Evolutionary conservation across 768 basidiomycete species (phyloP).

Genomic region (Thelephora aurantiotincta): DNA sequence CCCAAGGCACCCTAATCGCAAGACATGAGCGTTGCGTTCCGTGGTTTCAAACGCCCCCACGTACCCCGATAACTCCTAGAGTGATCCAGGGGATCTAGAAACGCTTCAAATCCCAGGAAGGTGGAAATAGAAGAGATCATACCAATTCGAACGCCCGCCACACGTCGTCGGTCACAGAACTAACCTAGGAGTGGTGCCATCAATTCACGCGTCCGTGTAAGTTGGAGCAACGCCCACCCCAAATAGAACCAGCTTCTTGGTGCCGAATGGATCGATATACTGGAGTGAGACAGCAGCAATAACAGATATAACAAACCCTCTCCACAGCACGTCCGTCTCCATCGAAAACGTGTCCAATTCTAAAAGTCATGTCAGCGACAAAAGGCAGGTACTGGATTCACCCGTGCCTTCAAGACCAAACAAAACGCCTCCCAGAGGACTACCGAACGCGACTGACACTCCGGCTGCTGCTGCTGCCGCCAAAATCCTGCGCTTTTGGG

Average conservation of each 20-base stretch:
- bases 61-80: slow-evolving; percentile 48
- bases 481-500: slow-evolving; percentile 67
- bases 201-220: neutral
- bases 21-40: neutral
- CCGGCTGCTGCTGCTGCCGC: slow-evolving; percentile 79
- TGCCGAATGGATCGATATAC: slow-evolving; percentile 77
- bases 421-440: slow-evolving; percentile 73
- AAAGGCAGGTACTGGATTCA: slow-evolving; percentile 1
- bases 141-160: slow-evolving; percentile 69
- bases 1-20: slow-evolving; percentile 44
- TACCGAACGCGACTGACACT: slow-evolving; percentile 81
- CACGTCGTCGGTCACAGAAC: slow-evolving; percentile 33
- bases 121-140: slow-evolving; percentile 7
- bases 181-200: slow-evolving; percentile 25
- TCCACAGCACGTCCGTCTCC: slow-evolving; percentile 70
- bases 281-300: slow-evolving; percentile 78
- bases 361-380: slow-evolving; percentile 9
- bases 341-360: slow-evolving; percentile 57
- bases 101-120: slow-evolving; percentile 1
- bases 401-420: slow-evolving; percentile 62
- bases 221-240: slow-evolving; percentile 27
- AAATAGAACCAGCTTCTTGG: slow-evolving; percentile 71
- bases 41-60: slow-evolving; percentile 6
- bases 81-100: slow-evolving; percentile 54
- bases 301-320: slow-evolving; percentile 81